Conservation (phyloP, 352 stramenopile genomes). For the Globisporangium uncinulatum region DNA sequence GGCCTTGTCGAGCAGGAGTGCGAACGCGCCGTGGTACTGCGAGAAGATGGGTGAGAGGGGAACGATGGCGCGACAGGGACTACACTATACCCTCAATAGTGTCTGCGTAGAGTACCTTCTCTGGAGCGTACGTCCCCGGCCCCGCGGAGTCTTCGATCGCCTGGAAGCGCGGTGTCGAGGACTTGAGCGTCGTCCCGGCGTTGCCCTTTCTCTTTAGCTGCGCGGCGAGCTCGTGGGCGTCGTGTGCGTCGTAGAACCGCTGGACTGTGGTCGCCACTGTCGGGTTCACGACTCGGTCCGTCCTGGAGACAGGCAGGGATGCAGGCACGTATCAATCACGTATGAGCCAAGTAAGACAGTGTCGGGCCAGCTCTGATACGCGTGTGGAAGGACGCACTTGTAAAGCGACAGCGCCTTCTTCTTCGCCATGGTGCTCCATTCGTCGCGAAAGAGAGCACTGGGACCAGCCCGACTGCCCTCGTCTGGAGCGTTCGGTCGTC, state of each 20-base stretch:
- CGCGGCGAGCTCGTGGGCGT: constrained; percentile 24
- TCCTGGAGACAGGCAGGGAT: constrained; percentile 15
- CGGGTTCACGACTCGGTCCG: constrained; percentile 44
- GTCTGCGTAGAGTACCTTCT: constrained; percentile 21
- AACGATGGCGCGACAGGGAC: not conserved
- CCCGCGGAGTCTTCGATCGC: constrained; percentile 13
- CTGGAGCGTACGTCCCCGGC: constrained; percentile 37
- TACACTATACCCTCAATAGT: no score
- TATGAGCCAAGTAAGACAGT: not conserved
- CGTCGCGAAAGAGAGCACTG: constrained; percentile 30
- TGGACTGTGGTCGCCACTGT: constrained; percentile 33
- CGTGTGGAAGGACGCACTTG: constrained; percentile 10
- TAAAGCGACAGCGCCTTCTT: constrained; percentile 22
- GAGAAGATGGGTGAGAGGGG: not conserved
- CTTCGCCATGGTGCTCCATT: constrained; percentile 38
- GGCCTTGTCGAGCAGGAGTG: constrained; percentile 30
- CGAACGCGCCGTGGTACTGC: constrained; percentile 46
- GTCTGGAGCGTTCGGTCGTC: not conserved
- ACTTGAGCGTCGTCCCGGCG: constrained; percentile 29
- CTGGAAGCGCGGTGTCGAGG: constrained; percentile 37
- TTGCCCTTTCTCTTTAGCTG: constrained; percentile 34
- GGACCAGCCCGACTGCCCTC: constrained; percentile 22
- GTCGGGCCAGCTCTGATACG: not conserved
- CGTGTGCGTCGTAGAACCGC: constrained; percentile 36
- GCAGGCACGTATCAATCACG: not conserved